phyloP scores from a whole-genome alignment of 208 protist genomes.

The Leptomonas pyrrhocoris region DNA sequence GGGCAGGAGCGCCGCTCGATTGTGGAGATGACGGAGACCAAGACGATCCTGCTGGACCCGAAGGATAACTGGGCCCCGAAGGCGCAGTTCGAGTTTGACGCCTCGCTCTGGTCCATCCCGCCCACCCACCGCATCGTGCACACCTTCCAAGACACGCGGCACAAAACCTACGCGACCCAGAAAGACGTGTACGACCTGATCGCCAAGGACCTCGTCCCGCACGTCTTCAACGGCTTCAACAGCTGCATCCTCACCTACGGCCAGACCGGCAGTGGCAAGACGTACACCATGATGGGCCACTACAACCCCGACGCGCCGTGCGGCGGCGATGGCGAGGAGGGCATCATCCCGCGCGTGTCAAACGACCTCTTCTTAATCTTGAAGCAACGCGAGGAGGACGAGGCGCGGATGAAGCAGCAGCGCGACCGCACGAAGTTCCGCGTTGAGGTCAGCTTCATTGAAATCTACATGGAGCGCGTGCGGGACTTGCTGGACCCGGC shows the following conservation, averaged over 20 bases:
- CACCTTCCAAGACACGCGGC: constrained; percentile 83
- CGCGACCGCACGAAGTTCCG: constrained; percentile 52
- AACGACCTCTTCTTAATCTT: constrained; percentile 90
- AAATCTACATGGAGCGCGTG: constrained; percentile 98
- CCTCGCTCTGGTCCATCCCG: constrained; percentile 90
- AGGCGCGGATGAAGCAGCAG: constrained; percentile 35
- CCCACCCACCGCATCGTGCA: constrained; percentile 79
- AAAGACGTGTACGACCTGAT: constrained; percentile 91
- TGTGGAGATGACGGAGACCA: constrained; percentile 89
- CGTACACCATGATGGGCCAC: no score
- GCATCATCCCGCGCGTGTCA: constrained; percentile 91
- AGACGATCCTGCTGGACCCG: constrained; percentile 88
- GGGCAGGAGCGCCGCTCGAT: constrained; percentile 83
- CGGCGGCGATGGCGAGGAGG: constrained; percentile 85
- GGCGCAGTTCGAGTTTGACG: constrained; percentile 91
- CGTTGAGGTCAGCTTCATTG: constrained; percentile 96
- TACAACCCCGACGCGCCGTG: no score
- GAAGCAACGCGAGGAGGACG: constrained; percentile 42
- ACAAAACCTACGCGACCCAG: constrained; percentile 82
- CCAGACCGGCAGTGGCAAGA: constrained; percentile 93
- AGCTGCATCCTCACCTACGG: constrained; percentile 93
- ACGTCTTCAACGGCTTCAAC: constrained; percentile 93
- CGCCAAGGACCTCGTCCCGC: constrained; percentile 89
- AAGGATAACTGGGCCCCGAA: constrained; percentile 86
- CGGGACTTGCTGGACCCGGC: constrained; percentile 94